Evolutionary conservation across 108 stramenopile species (phyloP), one percentile per base, ranked within the genome.

Genomic region (Cyclotella distinguenda): DNA sequence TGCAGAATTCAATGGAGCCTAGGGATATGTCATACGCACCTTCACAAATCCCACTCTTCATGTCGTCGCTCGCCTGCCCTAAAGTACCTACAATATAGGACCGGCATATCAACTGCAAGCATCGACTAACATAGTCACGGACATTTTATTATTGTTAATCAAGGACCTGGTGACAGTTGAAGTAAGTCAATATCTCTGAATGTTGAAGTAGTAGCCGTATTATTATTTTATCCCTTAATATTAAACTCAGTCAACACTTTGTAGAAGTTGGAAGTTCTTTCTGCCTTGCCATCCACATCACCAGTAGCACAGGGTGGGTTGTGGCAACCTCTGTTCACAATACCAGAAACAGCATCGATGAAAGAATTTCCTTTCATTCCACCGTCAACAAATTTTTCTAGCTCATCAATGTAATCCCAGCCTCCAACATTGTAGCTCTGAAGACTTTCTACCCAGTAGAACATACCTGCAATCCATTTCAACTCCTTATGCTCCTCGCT

Each of bases 391-490:
- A 63, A 70, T 31, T 38, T 32, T 53, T 53, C 43, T 25, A 70
- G 33, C 13, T 70, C 63, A 13, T 31, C 45, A 22, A 70, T 30
- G 30, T 70, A 70, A 28, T 61, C 52, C 60, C 50, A 70, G 7
- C 62, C 74, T 7, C 47, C 60, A 38, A 62, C 52, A 19, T 55
- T 64, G 63, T 76, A 69, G 48, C 31, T 63, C 33, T 76, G 74
- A 26, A 76, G 39, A 27, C 15, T 34, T 27, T 57, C 65, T 18
- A 76, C 61, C 76, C 74, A 75, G 7, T 68, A 68, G 36, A 68
- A 61, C 74, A 75, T 68, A 6, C 74, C 76, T 1, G 76, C 68
- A 13, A 77, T 70, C 76, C 76, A 77, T 16, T 77, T 77, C 11
- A 77, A 45, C 51, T 70, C 74, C 18, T 56, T 48, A 35, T 67